Evolutionary conservation across 2,329 filamentous ascomycete genomes (phyloP).

Genomic region (Magnaporthales sp.): DNA sequence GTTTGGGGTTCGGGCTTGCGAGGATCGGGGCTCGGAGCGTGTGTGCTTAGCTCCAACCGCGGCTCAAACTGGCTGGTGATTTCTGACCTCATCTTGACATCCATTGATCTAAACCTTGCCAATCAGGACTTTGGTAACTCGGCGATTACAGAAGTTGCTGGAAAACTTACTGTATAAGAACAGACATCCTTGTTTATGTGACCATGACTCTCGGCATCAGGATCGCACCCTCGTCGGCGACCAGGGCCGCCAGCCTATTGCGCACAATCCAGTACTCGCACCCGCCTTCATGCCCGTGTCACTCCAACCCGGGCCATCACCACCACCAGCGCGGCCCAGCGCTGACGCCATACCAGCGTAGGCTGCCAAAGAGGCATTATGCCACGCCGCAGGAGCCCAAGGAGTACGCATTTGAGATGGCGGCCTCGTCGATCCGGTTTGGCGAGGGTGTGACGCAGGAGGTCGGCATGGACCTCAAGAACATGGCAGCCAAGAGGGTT

Average conservation of each 20-base stretch:
- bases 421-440: constrained; percentile 87
- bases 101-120: too few relatives aligned
- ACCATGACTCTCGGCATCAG: constrained; percentile 5
- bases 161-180: not conserved
- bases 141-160: too few relatives aligned
- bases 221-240: constrained; percentile 33
- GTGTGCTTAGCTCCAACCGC: not conserved
- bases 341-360: constrained; percentile 39
- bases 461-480: constrained; percentile 95
- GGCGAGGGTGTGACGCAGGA: constrained; percentile 90
- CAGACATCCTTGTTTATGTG: too few relatives aligned
- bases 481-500: constrained; percentile 79
- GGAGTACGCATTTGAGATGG: constrained; percentile 99
- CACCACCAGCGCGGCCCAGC: constrained; percentile 41
- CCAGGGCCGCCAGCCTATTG: constrained; percentile 63
- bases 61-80: not conserved
- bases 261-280: constrained; percentile 88
- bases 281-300: constrained; percentile 83
- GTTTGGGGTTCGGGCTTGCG: not conserved
- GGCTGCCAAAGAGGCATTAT: constrained; percentile 36
- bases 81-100: not conserved
- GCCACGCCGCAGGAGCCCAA: constrained; percentile 76
- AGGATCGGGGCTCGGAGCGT: not conserved
- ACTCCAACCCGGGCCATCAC: constrained; percentile 78
- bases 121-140: too few relatives aligned